Evolutionary conservation across 306 rosid genomes (phyloP).

Genomic region (Arachis hypogaea): DNA sequence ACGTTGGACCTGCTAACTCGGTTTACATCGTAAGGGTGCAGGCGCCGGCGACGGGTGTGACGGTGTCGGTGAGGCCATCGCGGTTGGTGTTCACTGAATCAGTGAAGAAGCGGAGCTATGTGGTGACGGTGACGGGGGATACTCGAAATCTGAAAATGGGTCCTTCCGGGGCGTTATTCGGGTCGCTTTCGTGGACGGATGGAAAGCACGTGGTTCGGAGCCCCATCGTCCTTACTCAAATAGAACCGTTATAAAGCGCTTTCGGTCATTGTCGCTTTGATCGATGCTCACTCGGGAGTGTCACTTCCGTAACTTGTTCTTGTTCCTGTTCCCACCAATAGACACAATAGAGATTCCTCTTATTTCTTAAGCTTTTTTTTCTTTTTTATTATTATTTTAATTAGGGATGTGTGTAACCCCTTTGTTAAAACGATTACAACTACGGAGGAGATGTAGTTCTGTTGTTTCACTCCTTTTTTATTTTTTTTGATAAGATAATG

Average conservation of each 20-base stretch:
- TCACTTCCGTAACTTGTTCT: not conserved
- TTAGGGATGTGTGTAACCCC: slow-evolving; percentile 6
- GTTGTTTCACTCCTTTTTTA: slow-evolving; percentile 1
- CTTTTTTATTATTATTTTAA: not conserved
- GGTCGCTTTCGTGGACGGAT: slow-evolving; percentile 79
- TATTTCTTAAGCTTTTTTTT: not conserved
- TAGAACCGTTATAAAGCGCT: slow-evolving; percentile 60
- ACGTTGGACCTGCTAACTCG: slow-evolving; percentile 64
- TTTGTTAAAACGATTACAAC: slow-evolving; percentile 13
- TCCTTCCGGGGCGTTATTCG: slow-evolving; percentile 75
- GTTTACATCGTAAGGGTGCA: slow-evolving; percentile 59
- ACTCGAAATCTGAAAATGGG: slow-evolving; percentile 53
- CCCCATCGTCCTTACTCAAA: slow-evolving; percentile 75
- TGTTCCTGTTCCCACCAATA: slow-evolving; percentile 14
- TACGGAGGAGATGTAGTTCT: slow-evolving; percentile 7
- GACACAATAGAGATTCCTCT: slow-evolving; percentile 7
- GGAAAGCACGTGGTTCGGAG: slow-evolving; percentile 88
- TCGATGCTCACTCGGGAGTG: slow-evolving; percentile 27
- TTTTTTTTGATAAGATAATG: not conserved
- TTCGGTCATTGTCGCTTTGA: slow-evolving; percentile 53
- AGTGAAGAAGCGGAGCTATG: slow-evolving; percentile 66
- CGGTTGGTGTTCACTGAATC: slow-evolving; percentile 58
- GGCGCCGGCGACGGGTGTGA: slow-evolving; percentile 59
- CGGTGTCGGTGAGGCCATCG: slow-evolving; percentile 73
- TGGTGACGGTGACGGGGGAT: slow-evolving; percentile 62